phyloP scores from a whole-genome alignment of 2,329 filamentous ascomycete species.

The Metarhizium robertsii region DNA sequence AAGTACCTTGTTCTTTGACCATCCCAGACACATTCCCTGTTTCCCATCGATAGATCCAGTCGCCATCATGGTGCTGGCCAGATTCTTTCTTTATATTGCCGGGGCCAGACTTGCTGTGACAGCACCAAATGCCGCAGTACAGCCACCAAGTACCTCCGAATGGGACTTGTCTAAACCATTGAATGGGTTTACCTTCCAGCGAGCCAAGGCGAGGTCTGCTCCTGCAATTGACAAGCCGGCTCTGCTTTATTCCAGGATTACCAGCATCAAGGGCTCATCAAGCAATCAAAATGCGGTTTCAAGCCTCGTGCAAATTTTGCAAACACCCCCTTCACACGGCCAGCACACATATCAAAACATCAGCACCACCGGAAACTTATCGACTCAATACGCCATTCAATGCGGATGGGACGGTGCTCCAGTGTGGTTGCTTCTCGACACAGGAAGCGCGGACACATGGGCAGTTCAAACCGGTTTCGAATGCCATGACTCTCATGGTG shows the following conservation, averaged over 20 bases:
- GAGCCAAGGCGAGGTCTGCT: conserved; percentile 17
- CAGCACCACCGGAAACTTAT: conserved; percentile 25
- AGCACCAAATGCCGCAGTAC: neutral
- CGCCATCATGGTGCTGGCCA: neutral
- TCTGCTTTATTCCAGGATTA: conserved; percentile 23
- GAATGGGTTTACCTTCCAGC: conserved; percentile 28
- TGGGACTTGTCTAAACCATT: conserved; percentile 27
- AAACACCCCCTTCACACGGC: conserved; percentile 8
- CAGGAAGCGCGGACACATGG: conserved; percentile 45
- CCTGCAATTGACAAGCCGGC: conserved; percentile 20
- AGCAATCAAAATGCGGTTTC: conserved; percentile 20
- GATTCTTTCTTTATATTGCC: conserved; percentile 4
- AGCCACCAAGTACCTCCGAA: conserved; percentile 1
- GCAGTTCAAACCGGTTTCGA: conserved; percentile 29
- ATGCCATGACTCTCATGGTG: conserved; percentile 29
- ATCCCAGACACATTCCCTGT: neutral
- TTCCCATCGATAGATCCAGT: neutral
- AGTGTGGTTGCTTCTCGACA: conserved; percentile 37
- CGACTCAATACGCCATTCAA: conserved; percentile 32
- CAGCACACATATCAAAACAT: conserved; percentile 26
- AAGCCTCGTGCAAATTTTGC: conserved; percentile 16
- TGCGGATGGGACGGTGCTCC: conserved; percentile 29
- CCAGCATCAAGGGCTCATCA: conserved; percentile 15
- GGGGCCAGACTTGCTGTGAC: conserved; percentile 4
- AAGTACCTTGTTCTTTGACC: neutral